A percentile compares a stretch with the other conserved stretches of the same genome.
Evolutionary conservation across 768 basidiomycete species (phyloP).

Genomic region (Naganishia randhawae): DNA sequence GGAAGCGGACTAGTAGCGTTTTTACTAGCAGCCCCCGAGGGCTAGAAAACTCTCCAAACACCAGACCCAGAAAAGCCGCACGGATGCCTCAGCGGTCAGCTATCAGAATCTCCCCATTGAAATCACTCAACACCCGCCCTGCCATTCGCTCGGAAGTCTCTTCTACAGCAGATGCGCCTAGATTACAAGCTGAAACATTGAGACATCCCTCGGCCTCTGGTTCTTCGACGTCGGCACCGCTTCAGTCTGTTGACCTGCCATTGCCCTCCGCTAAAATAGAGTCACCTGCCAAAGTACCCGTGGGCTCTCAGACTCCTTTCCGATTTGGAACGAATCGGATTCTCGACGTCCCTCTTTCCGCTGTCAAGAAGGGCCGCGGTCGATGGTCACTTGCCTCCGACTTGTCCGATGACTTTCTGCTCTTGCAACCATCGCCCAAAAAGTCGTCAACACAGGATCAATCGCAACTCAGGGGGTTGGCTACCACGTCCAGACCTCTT

Average conservation of each 20-base stretch:
- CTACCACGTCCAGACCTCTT: neutral
- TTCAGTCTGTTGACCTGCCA: neutral
- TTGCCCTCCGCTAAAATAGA: neutral
- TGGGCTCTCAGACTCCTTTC: constrained; percentile 7
- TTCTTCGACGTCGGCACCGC: too few relatives aligned
- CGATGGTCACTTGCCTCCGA: constrained; percentile 19
- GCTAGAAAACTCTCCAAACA: constrained; percentile 9
- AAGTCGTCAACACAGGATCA: neutral
- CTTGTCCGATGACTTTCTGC: constrained; percentile 9
- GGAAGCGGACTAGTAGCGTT: neutral
- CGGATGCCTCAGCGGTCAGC: constrained; percentile 6
- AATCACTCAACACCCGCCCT: neutral
- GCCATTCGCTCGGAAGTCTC: neutral
- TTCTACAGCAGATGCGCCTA: too few relatives aligned
- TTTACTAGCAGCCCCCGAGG: constrained; percentile 1
- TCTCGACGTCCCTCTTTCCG: constrained; percentile 14
- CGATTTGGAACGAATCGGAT: constrained; percentile 14
- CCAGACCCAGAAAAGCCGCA: constrained; percentile 8
- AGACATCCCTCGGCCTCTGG: neutral
- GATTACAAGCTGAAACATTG: neutral
- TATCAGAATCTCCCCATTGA: neutral
- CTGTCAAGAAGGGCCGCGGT: constrained; percentile 8
- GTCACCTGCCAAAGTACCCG: neutral
- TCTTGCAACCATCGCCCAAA: constrained; percentile 9
- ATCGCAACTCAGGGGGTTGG: neutral